Evolutionary conservation across 2,329 filamentous ascomycete genomes (phyloP).

Genomic region (Ceratocystis eucalypticola): DNA sequence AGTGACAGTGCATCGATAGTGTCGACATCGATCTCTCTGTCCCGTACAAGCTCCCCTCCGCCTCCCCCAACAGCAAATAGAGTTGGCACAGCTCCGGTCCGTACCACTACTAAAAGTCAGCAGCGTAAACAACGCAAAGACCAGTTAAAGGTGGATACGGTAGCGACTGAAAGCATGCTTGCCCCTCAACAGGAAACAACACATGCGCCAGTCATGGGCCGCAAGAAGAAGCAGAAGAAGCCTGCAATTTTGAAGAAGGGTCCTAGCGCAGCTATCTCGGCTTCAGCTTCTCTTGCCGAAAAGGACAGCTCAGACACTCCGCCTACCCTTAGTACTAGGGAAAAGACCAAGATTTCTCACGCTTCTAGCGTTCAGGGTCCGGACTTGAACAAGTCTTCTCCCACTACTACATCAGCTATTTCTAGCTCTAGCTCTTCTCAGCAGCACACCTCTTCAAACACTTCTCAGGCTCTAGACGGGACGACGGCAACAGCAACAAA

Average conservation of each 20-base stretch:
- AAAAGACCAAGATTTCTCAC: not conserved
- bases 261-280: slow-evolving; percentile 17
- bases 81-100: slow-evolving; percentile 54
- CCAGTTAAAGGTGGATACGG: slow-evolving; percentile 46
- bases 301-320: not conserved
- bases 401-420: not conserved
- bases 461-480: not conserved
- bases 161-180: slow-evolving; percentile 37
- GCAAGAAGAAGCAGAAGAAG: slow-evolving; percentile 77
- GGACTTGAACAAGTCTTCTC: not conserved
- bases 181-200: slow-evolving; percentile 38
- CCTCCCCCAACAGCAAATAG: slow-evolving; percentile 42
- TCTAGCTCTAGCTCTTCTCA: not conserved
- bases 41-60: slow-evolving; percentile 59
- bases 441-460: not conserved
- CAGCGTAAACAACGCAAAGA: slow-evolving; percentile 64
- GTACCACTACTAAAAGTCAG: slow-evolving; percentile 62
- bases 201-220: slow-evolving; percentile 59
- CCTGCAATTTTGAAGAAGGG: slow-evolving; percentile 23
- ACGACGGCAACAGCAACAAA: slow-evolving; percentile 11
- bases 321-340: not conserved
- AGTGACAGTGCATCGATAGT: slow-evolving; percentile 67
- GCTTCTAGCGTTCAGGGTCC: not conserved
- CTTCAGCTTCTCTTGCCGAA: not conserved
- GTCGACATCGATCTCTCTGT: slow-evolving; percentile 53